Percentiles rank a stretch among this genome's conserved stretches.
These are phyloP conservation scores for Cytospora mali DNA, from an alignment of 2,329 filamentous ascomycete species.

Conservation along the genomic window DNA sequence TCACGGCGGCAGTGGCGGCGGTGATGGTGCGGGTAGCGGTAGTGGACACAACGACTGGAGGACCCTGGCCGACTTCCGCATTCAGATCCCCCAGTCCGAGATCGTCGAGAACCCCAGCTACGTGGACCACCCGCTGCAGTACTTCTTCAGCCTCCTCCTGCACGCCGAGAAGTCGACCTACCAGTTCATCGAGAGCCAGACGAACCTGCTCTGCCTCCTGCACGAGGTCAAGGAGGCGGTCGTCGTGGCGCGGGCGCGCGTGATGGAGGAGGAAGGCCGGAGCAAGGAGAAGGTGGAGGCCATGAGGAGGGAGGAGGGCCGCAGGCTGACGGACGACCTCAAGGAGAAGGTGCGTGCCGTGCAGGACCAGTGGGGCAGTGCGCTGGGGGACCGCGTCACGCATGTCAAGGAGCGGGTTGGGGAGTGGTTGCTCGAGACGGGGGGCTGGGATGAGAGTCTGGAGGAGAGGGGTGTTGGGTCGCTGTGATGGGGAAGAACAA, in stretches of 20 bases:
- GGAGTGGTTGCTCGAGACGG: slow-evolving; percentile 71
- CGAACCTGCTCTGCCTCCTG: slow-evolving; percentile 83
- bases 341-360: slow-evolving; percentile 93
- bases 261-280: slow-evolving; percentile 66
- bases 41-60: too few species aligned
- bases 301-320: slow-evolving; percentile 68
- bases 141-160: slow-evolving; percentile 80
- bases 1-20: neutral
- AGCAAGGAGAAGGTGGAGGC: slow-evolving; percentile 51
- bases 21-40: neutral
- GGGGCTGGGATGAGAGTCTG: slow-evolving; percentile 85
- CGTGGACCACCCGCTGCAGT: slow-evolving; percentile 79
- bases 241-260: slow-evolving; percentile 67
- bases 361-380: slow-evolving; percentile 87
- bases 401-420: slow-evolving; percentile 75
- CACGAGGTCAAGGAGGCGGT: slow-evolving; percentile 87
- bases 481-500: slow-evolving; percentile 5
- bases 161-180: slow-evolving; percentile 93
- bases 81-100: slow-evolving; percentile 78
- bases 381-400: slow-evolving; percentile 76
- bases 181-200: slow-evolving; percentile 95
- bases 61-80: slow-evolving; percentile 60
- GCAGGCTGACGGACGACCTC: slow-evolving; percentile 76
- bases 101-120: slow-evolving; percentile 86
- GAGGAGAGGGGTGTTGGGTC: slow-evolving; percentile 58